These are phyloP conservation scores for Hypoxylon sp. DNA, from an alignment of 2,329 filamentous ascomycete genomes.

Conservation along the genomic window DNA sequence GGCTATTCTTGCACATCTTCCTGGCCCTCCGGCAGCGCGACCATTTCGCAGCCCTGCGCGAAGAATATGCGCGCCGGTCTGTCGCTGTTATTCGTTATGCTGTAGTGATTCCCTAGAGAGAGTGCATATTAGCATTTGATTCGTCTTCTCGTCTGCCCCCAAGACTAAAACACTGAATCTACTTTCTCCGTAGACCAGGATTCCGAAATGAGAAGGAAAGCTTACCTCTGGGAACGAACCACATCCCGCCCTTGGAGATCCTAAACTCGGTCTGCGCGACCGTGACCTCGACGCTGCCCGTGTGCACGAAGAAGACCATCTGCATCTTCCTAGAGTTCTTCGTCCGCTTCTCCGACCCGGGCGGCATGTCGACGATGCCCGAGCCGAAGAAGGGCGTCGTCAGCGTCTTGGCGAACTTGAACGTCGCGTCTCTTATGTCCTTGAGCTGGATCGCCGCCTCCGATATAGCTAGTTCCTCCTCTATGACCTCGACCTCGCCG, in stretches of 20 bases:
- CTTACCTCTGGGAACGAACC: constrained; percentile 95
- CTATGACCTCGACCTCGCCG: constrained; percentile 66
- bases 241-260: constrained; percentile 88
- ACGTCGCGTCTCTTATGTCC: constrained; percentile 74
- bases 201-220: constrained; percentile 30
- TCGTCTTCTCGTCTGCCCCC: neutral
- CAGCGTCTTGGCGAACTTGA: constrained; percentile 90
- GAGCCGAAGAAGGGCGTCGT: constrained; percentile 88
- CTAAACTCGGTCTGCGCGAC: constrained; percentile 82
- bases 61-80: constrained; percentile 87
- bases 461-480: constrained; percentile 69
- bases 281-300: constrained; percentile 83
- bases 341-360: constrained; percentile 83
- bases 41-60: constrained; percentile 81
- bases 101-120: constrained; percentile 86
- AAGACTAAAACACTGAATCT: neutral
- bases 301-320: constrained; percentile 93
- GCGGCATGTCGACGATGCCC: constrained; percentile 89
- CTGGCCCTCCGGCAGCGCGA: constrained; percentile 43
- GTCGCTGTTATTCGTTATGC: constrained; percentile 84
- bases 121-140: constrained; percentile 2
- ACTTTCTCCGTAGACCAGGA: neutral
- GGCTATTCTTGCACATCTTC: constrained; percentile 24
- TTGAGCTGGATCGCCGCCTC: constrained; percentile 68
- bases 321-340: constrained; percentile 98